Base-by-base conservation (phyloP, 1,139 yeast genomes). In the Saccharomyces hybrid region DNA sequence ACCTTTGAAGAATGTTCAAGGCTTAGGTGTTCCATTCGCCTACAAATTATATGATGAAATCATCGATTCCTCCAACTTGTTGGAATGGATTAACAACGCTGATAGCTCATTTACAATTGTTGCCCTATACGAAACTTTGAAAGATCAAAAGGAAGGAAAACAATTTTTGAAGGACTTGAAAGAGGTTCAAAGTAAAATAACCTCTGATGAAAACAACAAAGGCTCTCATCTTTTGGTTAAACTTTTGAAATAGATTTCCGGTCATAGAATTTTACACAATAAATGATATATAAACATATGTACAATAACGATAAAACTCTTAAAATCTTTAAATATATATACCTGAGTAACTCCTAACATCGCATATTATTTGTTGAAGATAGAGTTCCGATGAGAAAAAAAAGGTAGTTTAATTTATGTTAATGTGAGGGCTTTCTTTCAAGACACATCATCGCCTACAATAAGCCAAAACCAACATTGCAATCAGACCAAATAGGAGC, bases 21-120 rank as follows among this genome's bases (percentile, higher is more conserved):
- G 78, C 3, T 77, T 85, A 31, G 95, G 95, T 27, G 69, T 72
- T n/a, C 79, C 77, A 26, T 83, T 86, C 68, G 89, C 91, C 5
- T 65, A 65, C 28, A 77, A 73, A 62, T 79, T 82, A 56, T 81
- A 82, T 53, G 80, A 80, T 27, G 74, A 74, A 44, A 75, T 79
- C 23, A 76, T 80, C 28, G 73, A 73, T 53, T 75, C 73, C 38
- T 73, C 74, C 27, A 75, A 78, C 53, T 72, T 88, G 47, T 73
- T 72, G 47, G 78, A 76, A 55, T 91, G 98, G 98, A 80, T 85
- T 49, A 72, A 80, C 50, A 88, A 89, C 51, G 83, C 81, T 59
- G 76, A 75, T 54, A 88, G 95, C 34, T 84, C 96, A 3, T 91
- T 93, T 67, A 89, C 88, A 16, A 76, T 91, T 51, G 91, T 89